A percentile compares a stretch with the other conserved stretches of the same genome.
Evolutionary conservation across 2,329 filamentous ascomycete species (phyloP).

Genomic region (Dryadomyces sulphureus): DNA sequence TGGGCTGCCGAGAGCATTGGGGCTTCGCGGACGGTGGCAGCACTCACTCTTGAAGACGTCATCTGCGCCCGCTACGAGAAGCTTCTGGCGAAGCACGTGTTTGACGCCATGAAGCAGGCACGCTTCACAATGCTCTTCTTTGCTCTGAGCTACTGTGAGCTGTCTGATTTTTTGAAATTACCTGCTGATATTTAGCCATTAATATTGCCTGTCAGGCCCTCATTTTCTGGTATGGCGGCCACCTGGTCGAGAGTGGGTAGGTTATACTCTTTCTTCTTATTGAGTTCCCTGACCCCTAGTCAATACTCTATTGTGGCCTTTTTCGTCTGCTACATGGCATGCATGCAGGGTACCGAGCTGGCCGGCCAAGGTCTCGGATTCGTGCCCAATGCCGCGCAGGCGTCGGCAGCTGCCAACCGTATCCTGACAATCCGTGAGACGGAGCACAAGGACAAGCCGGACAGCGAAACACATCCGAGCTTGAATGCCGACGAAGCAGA

Average conservation of each 20-base stretch:
- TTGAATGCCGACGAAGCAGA: slow-evolving; percentile 21
- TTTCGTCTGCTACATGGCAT: slow-evolving; percentile 47
- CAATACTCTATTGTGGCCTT: slow-evolving; percentile 34
- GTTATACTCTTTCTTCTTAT: not conserved
- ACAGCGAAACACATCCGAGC: slow-evolving; percentile 24
- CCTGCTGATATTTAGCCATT: slow-evolving; percentile 16
- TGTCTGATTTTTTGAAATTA: not conserved
- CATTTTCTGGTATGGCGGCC: slow-evolving; percentile 52
- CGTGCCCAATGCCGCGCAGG: slow-evolving; percentile 48
- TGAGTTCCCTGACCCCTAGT: slow-evolving; percentile 10
- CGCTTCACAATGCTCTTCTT: slow-evolving; percentile 50
- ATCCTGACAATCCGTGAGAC: slow-evolving; percentile 38
- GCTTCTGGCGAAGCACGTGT: slow-evolving; percentile 44
- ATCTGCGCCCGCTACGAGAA: slow-evolving; percentile 47
- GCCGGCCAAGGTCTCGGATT: slow-evolving; percentile 55
- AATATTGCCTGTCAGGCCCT: slow-evolving; percentile 48
- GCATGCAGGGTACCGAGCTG: slow-evolving; percentile 52
- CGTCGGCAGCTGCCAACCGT: slow-evolving; percentile 41
- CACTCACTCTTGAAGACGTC: slow-evolving; percentile 53
- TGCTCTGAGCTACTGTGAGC: slow-evolving; percentile 51
- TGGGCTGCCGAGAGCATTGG: slow-evolving; percentile 62
- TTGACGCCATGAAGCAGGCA: slow-evolving; percentile 43
- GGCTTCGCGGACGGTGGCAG: slow-evolving; percentile 57
- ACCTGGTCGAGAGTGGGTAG: slow-evolving; percentile 29
- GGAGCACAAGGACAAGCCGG: slow-evolving; percentile 18